phyloP scores from a whole-genome alignment of 495 filamentous ascomycete genomes.

The Pyrenula aspistea region DNA sequence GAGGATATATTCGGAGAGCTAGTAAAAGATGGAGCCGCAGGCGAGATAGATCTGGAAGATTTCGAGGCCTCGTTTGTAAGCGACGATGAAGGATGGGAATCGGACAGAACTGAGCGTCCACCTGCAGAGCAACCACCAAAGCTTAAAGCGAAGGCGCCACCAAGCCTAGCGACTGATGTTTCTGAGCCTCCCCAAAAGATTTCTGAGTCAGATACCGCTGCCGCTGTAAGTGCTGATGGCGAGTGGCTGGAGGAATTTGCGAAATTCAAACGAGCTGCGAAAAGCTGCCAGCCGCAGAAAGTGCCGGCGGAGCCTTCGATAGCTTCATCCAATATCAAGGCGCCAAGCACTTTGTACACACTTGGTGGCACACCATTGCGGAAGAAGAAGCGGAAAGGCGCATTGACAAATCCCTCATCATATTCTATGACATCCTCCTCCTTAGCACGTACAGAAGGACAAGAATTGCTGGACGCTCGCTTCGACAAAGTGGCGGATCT shows the following conservation, averaged over 20 bases:
- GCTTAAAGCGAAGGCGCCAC: constrained; percentile 10
- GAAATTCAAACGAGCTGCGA: constrained; percentile 69
- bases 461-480: constrained; percentile 71
- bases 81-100: constrained; percentile 77
- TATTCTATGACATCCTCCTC: constrained; percentile 98
- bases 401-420: constrained; percentile 72
- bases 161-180: constrained; percentile 5
- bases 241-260: constrained; percentile 84
- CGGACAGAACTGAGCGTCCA: constrained; percentile 75
- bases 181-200: constrained; percentile 20
- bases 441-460: constrained; percentile 77
- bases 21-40: constrained; percentile 46
- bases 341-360: constrained; percentile 67
- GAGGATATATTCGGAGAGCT: constrained; percentile 74
- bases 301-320: constrained; percentile 24
- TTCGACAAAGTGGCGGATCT: constrained; percentile 84
- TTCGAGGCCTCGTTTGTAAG: constrained; percentile 55
- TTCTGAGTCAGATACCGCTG: constrained; percentile 29
- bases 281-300: constrained; percentile 30
- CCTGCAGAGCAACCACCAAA: constrained; percentile 32
- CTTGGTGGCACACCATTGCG: constrained; percentile 56
- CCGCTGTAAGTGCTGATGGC: constrained; percentile 38
- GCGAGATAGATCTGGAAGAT: constrained; percentile 58
- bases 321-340: constrained; percentile 36
- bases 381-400: constrained; percentile 82